Conservation (phyloP, 345 rosid genomes). For the Sisymbrium irio region DNA sequence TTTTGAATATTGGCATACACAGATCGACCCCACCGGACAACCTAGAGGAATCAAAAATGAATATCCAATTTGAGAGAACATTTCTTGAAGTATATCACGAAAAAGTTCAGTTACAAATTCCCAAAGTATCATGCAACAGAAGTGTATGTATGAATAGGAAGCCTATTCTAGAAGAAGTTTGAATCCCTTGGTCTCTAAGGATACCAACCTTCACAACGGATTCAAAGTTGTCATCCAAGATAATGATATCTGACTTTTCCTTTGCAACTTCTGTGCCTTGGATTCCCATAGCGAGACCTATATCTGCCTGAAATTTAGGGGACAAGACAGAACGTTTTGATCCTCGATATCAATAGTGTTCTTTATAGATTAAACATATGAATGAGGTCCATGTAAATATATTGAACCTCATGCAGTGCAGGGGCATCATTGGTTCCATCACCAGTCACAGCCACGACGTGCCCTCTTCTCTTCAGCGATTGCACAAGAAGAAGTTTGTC, state of each 20-base stretch:
- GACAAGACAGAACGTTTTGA: not conserved
- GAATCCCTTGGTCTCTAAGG: not conserved
- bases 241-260: slow-evolving; percentile 96
- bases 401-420: slow-evolving; percentile 77
- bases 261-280: slow-evolving; percentile 99
- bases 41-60: slow-evolving; percentile 42
- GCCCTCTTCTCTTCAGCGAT: slow-evolving; percentile 68
- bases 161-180: not conserved
- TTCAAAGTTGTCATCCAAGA: slow-evolving; percentile 88
- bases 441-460: slow-evolving; percentile 90
- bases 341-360: slow-evolving; percentile 6
- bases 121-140: not conserved
- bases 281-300: slow-evolving; percentile 98
- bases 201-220: slow-evolving; percentile 83
- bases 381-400: not conserved
- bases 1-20: slow-evolving; percentile 98
- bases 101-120: not conserved
- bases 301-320: slow-evolving; percentile 69
- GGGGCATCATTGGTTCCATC: slow-evolving; percentile 98
- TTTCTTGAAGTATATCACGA: not conserved
- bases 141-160: not conserved
- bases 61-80: not conserved
- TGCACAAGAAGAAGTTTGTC: slow-evolving; percentile 91
- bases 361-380: not conserved
- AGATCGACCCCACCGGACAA: slow-evolving; percentile 97